Evolutionary conservation across 179 eudicot genomes (phyloP), one percentile per base, ranked within the genome.

Genomic region (Vitellaria paradoxa): DNA sequence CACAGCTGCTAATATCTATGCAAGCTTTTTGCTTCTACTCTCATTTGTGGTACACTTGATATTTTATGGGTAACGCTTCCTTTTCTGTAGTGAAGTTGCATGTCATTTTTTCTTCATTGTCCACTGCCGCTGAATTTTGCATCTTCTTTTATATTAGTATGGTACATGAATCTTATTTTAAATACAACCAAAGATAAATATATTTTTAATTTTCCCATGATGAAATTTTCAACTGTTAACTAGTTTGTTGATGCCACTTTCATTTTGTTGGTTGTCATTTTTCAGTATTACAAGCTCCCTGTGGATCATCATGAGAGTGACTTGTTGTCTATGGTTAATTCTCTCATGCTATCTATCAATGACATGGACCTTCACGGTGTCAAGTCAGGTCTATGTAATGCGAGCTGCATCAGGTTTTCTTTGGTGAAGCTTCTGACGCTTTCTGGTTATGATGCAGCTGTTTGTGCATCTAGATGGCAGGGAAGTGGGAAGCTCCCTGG

Each of bases 401-500:
- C 89, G 18, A 91, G 96, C 85, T 94, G 98, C 81, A 85, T 94
- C 56, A 85, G 91, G 63, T 90, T 84, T 80, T 82, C 88, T 61
- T 82, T 94, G 75, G 93, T 86, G 57, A 94, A 94, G 86, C 96
- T 91, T 85, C 88, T 94, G 14, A 83, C 91, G 66, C 84, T 84
- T 21, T 91, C 94, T 21, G 96, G 98, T 53, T 94, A 89, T 76
- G 97, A 92, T 85, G 97, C 98, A 59, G 98, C 92, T 68, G 90
- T 94, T 18, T 94, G 98, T 80, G 73, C 83, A 64, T 84, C 93
- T 57, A 91, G 81, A 82, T 94, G 98, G 98, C 94, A 84, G 79
- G 96, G 91, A 57, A 73, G 66, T 72, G 90, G 85, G 72, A 92
- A 90, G 73, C 93, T 91, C 76, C 98, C 97, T 80, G 97, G 97